Evolutionary conservation across 2,329 filamentous ascomycete species (phyloP).

Genomic region (Pyrenophora tritici-repentis): DNA sequence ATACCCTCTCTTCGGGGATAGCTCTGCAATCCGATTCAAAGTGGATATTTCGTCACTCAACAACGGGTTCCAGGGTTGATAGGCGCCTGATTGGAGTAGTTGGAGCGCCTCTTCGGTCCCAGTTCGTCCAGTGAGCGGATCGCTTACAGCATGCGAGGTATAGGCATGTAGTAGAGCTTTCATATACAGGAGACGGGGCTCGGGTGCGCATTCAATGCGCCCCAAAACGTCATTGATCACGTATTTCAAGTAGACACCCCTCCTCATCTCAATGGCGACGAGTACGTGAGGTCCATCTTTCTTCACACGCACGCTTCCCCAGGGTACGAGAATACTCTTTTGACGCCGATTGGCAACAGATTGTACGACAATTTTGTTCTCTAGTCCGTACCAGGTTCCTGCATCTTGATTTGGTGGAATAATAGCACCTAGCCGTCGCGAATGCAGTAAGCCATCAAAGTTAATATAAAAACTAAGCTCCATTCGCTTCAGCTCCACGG

Average conservation of each 20-base stretch:
- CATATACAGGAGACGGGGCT: slow-evolving; percentile 59
- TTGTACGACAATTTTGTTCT: slow-evolving; percentile 62
- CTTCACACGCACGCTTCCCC: slow-evolving; percentile 48
- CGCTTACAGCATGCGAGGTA: slow-evolving; percentile 63
- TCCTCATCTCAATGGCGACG: slow-evolving; percentile 44
- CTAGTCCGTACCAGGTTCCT: slow-evolving; percentile 64
- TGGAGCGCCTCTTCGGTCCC: slow-evolving; percentile 65
- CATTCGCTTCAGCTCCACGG: slow-evolving; percentile 58
- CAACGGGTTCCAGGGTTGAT: slow-evolving; percentile 47
- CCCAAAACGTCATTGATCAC: slow-evolving; percentile 60
- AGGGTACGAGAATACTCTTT: slow-evolving; percentile 61
- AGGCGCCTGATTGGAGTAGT: slow-evolving; percentile 56
- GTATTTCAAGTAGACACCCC: slow-evolving; percentile 55
- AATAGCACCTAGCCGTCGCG: slow-evolving; percentile 55
- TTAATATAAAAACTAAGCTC: slow-evolving; percentile 62
- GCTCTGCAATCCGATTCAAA: slow-evolving; percentile 33
- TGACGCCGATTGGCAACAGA: slow-evolving; percentile 48
- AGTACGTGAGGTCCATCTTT: slow-evolving; percentile 48
- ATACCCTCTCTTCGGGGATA: slow-evolving; percentile 46
- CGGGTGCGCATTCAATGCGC: slow-evolving; percentile 61
- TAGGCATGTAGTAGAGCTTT: slow-evolving; percentile 65
- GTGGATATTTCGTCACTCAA: background rate
- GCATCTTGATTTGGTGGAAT: slow-evolving; percentile 60
- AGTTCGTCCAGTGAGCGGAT: slow-evolving; percentile 62
- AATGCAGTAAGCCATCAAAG: slow-evolving; percentile 50